phyloP scores from a whole-genome alignment of 345 rosid species.

The Euphorbia lathyris region DNA sequence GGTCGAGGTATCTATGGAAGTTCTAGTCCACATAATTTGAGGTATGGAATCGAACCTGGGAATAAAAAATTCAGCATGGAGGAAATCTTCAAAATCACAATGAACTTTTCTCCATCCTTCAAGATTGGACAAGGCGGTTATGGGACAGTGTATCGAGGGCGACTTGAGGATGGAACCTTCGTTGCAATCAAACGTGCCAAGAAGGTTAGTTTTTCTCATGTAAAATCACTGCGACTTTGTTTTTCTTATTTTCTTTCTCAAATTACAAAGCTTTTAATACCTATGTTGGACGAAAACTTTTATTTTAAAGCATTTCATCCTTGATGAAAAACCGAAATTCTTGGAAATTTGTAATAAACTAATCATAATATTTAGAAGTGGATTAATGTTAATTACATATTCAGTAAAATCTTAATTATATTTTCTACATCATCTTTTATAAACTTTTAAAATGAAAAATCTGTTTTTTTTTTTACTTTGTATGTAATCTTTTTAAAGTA shows the following conservation, averaged over 20 bases:
- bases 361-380: no score
- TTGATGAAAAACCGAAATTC: no score
- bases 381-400: no score
- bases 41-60: conserved; percentile 39
- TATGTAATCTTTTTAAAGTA: no score
- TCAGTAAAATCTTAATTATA: no score
- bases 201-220: conserved; percentile 46
- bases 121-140: conserved; percentile 92
- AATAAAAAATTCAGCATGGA: conserved; percentile 50
- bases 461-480: no score
- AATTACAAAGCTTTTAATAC: neutral
- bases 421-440: no score
- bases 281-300: neutral
- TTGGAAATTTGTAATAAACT: no score
- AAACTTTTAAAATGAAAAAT: no score
- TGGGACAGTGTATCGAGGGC: conserved; percentile 89
- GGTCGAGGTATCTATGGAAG: conserved; percentile 30
- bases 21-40: conserved; percentile 25
- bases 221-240: neutral
- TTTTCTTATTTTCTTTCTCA: neutral
- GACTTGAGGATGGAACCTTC: conserved; percentile 62
- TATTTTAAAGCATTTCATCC: no score
- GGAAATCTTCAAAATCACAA: conserved; percentile 63
- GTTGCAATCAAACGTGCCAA: conserved; percentile 90
- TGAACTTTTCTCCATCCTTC: conserved; percentile 71